phyloP scores from a whole-genome alignment of 306 rosid genomes.

The Begonia loranthoides region DNA sequence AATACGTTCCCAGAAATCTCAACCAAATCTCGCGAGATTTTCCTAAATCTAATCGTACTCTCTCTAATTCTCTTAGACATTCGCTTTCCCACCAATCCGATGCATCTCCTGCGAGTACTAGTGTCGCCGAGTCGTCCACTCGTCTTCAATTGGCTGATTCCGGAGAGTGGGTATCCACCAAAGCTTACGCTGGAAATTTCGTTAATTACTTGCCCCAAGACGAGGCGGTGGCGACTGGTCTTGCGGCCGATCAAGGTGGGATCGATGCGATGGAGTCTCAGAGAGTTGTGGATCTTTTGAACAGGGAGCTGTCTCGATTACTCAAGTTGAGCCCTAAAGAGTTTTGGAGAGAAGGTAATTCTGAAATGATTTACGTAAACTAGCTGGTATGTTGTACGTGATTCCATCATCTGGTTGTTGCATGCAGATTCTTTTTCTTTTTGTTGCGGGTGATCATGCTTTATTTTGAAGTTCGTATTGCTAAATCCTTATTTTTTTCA shows the following conservation, averaged over 20 bases:
- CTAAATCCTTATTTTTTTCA: too few species aligned
- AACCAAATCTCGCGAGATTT: constrained; percentile 13
- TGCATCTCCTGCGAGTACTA: constrained; percentile 9
- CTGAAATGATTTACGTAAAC: not conserved
- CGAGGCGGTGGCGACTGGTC: constrained; percentile 89
- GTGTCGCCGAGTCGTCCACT: constrained; percentile 7
- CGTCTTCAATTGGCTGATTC: constrained; percentile 24
- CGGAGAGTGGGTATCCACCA: constrained; percentile 31
- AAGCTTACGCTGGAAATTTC: constrained; percentile 36
- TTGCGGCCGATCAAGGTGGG: constrained; percentile 73
- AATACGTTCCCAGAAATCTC: constrained; percentile 52
- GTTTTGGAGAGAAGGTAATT: constrained; percentile 81
- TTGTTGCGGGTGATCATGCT: too few species aligned
- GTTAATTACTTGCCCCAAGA: constrained; percentile 86
- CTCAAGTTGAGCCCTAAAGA: constrained; percentile 70
- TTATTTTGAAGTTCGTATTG: too few species aligned
- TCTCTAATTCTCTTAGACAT: constrained; percentile 56
- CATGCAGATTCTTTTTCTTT: too few species aligned
- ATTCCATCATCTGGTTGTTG: too few species aligned
- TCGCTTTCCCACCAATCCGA: constrained; percentile 27
- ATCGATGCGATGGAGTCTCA: constrained; percentile 86
- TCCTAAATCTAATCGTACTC: constrained; percentile 33
- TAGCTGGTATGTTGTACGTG: not conserved
- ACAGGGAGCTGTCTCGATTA: constrained; percentile 61
- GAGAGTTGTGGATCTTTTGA: constrained; percentile 82